phyloP scores from a whole-genome alignment of 1,284 basidiomycete genomes.

The Rhodotorula glutinis region DNA sequence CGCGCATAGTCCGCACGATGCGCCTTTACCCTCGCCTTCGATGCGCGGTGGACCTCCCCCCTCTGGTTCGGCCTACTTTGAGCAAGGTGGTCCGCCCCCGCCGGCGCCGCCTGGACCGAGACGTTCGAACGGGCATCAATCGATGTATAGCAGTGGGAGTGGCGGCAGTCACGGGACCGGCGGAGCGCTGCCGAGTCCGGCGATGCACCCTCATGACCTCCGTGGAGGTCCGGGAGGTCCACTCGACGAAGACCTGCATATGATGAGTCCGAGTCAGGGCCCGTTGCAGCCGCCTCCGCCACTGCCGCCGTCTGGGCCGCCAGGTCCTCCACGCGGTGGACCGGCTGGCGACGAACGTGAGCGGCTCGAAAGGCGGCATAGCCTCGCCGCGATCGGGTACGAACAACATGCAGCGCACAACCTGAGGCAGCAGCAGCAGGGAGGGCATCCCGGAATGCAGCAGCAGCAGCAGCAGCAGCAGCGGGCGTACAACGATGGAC shows the following conservation, averaged over 20 bases:
- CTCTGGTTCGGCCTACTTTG: no score
- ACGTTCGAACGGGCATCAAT: not conserved
- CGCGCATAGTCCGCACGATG: no score
- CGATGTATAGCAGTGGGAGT: not conserved
- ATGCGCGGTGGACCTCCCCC: no score
- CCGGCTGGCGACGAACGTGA: not conserved
- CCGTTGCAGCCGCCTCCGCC: not conserved
- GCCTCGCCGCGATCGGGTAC: not conserved
- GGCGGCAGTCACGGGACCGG: not conserved
- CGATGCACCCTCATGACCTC: slow-evolving; percentile 1
- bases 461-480: no score
- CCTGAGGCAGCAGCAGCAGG: not conserved
- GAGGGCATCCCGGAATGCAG: not conserved
- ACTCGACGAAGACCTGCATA: slow-evolving; percentile 15
- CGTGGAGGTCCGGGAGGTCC: not conserved
- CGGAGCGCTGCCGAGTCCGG: slow-evolving; percentile 9
- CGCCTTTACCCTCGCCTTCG: no score
- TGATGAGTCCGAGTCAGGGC: slow-evolving; percentile 4
- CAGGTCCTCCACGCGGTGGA: not conserved
- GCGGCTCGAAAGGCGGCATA: not conserved
- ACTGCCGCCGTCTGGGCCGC: not conserved
- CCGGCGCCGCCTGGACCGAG: not conserved
- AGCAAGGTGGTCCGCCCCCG: no score
- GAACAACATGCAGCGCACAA: not conserved
- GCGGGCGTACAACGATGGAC: no score